Conservation (phyloP, 2,329 filamentous ascomycete genomes). For the Pseudogymnoascus sp. region DNA sequence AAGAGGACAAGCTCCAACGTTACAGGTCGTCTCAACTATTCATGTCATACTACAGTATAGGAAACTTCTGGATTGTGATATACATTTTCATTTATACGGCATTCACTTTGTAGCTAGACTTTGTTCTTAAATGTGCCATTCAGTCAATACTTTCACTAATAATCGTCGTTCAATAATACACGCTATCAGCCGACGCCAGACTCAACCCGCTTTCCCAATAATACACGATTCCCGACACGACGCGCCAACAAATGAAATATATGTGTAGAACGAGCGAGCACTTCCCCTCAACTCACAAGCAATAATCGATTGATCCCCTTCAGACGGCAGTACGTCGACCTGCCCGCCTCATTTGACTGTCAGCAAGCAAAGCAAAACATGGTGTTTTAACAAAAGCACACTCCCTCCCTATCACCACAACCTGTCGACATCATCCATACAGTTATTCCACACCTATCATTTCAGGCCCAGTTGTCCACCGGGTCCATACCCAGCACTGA, state of each 20-base stretch:
- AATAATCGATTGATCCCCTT: background rate
- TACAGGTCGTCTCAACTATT: no score
- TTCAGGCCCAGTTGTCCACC: conserved; percentile 22
- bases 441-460: background rate
- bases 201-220: background rate
- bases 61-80: background rate
- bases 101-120: background rate
- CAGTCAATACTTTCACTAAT: background rate
- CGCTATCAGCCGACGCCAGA: background rate
- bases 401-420: background rate
- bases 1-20: background rate
- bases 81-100: background rate
- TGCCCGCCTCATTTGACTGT: background rate
- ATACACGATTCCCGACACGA: background rate
- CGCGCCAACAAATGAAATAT: conserved; percentile 6
- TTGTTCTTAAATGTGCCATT: background rate
- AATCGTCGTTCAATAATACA: conserved; percentile 8
- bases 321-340: background rate
- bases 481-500: conserved; percentile 22
- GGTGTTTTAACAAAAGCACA: conserved; percentile 1
- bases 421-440: background rate
- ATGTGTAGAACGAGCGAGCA: background rate
- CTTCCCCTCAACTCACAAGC: background rate
- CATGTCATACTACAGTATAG: background rate
- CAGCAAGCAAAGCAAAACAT: background rate